phyloP scores from a whole-genome alignment of 1,284 basidiomycete species.

The Pholiota adiposa region DNA sequence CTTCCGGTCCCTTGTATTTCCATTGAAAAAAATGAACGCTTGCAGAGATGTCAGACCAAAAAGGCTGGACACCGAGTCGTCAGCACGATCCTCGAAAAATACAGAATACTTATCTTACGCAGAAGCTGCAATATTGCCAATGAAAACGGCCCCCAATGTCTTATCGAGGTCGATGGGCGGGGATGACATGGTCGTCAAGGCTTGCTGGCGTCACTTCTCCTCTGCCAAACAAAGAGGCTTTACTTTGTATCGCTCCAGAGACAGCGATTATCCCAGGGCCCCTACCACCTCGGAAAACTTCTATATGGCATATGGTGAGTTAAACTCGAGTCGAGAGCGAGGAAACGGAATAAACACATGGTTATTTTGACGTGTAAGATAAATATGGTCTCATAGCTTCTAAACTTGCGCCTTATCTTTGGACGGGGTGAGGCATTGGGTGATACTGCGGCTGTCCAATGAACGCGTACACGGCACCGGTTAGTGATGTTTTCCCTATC shows the following conservation, averaged over 20 bases:
- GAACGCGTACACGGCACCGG: constrained; percentile 13
- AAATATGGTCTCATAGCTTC: constrained; percentile 1
- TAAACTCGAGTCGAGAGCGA: background rate
- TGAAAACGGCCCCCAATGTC: constrained; percentile 28
- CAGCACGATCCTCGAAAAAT: background rate
- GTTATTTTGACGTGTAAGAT: background rate
- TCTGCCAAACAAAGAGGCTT: constrained; percentile 14
- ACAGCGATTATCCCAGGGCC: constrained; percentile 6
- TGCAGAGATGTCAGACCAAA: constrained; percentile 28
- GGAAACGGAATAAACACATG: background rate
- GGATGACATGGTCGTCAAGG: background rate
- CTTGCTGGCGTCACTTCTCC: background rate
- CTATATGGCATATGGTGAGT: background rate
- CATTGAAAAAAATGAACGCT: constrained; percentile 24
- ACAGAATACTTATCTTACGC: constrained; percentile 11
- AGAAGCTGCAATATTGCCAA: constrained; percentile 24
- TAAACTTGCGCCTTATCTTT: constrained; percentile 15
- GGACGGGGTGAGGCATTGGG: background rate
- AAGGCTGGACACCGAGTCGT: constrained; percentile 11
- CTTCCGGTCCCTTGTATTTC: constrained; percentile 21
- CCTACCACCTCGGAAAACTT: background rate
- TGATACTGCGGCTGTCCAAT: constrained; percentile 6
- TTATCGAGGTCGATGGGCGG: constrained; percentile 21
- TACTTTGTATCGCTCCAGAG: constrained; percentile 9
- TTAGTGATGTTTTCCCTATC: constrained; percentile 18